phyloP scores from a whole-genome alignment of 23 red algal species.

The Gracilaria gracilis region DNA sequence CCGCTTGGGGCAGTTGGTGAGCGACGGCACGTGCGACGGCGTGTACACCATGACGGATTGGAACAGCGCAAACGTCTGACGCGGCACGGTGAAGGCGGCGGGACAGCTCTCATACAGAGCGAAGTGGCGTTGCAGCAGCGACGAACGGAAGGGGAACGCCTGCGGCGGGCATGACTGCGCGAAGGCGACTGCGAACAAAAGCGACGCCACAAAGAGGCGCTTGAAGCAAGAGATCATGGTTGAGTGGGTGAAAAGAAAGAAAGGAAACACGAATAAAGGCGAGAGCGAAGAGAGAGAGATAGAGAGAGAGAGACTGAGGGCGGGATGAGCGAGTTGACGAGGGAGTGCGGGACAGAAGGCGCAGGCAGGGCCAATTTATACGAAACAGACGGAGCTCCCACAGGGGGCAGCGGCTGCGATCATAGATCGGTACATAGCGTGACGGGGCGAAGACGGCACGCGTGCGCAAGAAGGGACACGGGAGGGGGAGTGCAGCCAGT shows the following conservation, averaged over 20 bases:
- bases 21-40: not conserved
- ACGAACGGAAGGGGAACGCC: not conserved
- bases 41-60: not conserved
- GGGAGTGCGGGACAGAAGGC: too few species aligned
- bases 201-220: not conserved
- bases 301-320: too few species aligned
- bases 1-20: not conserved
- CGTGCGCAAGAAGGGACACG: not conserved
- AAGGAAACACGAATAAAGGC: not conserved
- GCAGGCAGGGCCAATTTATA: too few species aligned
- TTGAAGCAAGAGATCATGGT: not conserved
- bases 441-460: too few species aligned
- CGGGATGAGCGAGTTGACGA: too few species aligned
- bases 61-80: not conserved
- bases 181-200: not conserved
- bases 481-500: not conserved
- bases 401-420: too few species aligned
- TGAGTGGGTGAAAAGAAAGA: not conserved
- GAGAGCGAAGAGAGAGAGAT: not conserved
- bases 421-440: too few species aligned
- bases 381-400: too few species aligned
- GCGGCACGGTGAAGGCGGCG: not conserved
- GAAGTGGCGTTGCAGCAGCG: not conserved
- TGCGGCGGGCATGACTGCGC: conserved; percentile 8
- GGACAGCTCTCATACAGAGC: not conserved